Conservation (phyloP, 2,329 filamentous ascomycete species). For the Fusarium sororula region DNA sequence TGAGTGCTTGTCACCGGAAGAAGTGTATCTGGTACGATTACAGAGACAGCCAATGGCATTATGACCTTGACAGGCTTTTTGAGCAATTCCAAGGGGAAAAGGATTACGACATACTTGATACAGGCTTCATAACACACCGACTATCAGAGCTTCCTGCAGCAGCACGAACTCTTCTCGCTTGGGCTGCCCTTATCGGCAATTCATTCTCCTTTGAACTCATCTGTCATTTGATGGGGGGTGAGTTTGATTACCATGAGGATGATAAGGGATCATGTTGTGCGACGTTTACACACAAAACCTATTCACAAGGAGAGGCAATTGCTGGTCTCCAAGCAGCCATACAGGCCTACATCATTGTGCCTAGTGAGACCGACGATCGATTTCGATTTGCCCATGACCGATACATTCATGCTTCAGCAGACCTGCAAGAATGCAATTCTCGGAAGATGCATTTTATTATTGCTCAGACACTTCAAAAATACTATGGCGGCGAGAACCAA, state of each 20-base stretch:
- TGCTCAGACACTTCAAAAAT: slow-evolving; percentile 80
- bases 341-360: slow-evolving; percentile 80
- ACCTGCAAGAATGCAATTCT: slow-evolving; percentile 73
- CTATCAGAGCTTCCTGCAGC: slow-evolving; percentile 78
- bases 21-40: slow-evolving; percentile 93
- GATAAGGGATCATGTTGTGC: slow-evolving; percentile 48
- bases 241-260: slow-evolving; percentile 70
- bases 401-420: slow-evolving; percentile 78
- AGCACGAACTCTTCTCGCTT: slow-evolving; percentile 82
- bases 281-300: slow-evolving; percentile 44
- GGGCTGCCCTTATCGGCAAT: slow-evolving; percentile 84
- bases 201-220: slow-evolving; percentile 87
- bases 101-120: slow-evolving; percentile 82
- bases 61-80: slow-evolving; percentile 86
- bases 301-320: slow-evolving; percentile 74
- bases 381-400: slow-evolving; percentile 92
- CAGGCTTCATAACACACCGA: slow-evolving; percentile 81
- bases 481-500: slow-evolving; percentile 68
- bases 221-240: slow-evolving; percentile 77
- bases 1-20: slow-evolving; percentile 85
- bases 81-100: slow-evolving; percentile 82
- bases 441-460: slow-evolving; percentile 92
- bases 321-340: slow-evolving; percentile 84
- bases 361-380: slow-evolving; percentile 83
- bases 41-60: slow-evolving; percentile 82